phyloP scores from a whole-genome alignment of 2,329 filamentous ascomycete genomes.

The Verticillium nubilum region DNA sequence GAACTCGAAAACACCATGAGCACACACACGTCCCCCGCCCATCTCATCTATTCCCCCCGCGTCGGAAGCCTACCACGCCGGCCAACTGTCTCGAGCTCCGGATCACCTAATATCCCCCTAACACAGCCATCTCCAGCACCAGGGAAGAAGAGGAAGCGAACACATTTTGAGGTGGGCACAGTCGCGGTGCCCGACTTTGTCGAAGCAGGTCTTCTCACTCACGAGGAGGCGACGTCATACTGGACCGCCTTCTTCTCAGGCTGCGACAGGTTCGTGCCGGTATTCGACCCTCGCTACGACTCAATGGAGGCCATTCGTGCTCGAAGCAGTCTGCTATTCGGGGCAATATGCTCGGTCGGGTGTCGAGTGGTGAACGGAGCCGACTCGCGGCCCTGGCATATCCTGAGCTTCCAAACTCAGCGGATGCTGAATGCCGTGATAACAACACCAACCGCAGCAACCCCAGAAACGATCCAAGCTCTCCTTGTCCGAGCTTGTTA shows the following conservation, averaged over 20 bases:
- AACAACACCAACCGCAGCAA: constrained; percentile 17
- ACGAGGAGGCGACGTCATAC: constrained; percentile 16
- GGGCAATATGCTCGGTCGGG: constrained; percentile 45
- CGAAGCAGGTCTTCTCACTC: constrained; percentile 13
- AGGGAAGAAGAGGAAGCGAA: constrained; percentile 4
- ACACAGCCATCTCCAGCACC: not conserved
- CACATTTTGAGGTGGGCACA: constrained; percentile 11
- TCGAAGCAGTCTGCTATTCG: constrained; percentile 44
- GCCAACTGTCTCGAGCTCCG: not conserved
- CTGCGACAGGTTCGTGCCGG: constrained; percentile 19
- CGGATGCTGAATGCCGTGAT: constrained; percentile 34
- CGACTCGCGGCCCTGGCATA: constrained; percentile 30
- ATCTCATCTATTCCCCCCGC: not conserved
- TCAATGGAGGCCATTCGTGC: constrained; percentile 36
- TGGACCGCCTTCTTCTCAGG: constrained; percentile 19
- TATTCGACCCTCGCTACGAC: constrained; percentile 27
- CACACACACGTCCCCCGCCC: not conserved
- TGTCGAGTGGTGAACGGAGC: constrained; percentile 37
- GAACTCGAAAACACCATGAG: not conserved
- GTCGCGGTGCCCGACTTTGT: constrained; percentile 14
- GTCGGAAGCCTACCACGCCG: not conserved
- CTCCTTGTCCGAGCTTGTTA: constrained; percentile 47
- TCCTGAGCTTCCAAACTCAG: constrained; percentile 37
- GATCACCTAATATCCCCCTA: not conserved
- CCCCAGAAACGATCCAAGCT: constrained; percentile 45